These are phyloP conservation scores for Crucibulum cyathiforme DNA, from an alignment of 1,284 basidiomycete genomes.

Conservation along the genomic window DNA sequence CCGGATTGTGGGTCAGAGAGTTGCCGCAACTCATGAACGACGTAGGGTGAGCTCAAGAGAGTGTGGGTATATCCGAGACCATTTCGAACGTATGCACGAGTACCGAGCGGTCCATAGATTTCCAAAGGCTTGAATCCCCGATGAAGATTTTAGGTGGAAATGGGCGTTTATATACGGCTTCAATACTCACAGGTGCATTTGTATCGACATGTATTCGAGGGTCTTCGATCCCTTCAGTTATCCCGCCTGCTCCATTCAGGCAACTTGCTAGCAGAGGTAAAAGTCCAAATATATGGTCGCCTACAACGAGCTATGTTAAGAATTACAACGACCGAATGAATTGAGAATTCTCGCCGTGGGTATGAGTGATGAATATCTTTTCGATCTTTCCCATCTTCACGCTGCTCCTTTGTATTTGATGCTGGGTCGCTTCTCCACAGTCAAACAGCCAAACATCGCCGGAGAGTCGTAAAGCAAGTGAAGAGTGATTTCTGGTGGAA, in stretches of 20 bases:
- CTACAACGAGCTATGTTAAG: slow-evolving; percentile 43
- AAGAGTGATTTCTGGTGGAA: slow-evolving; percentile 75
- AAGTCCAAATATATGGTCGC: slow-evolving; percentile 87
- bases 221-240: slow-evolving; percentile 65
- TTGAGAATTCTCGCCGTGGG: slow-evolving; percentile 68
- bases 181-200: slow-evolving; percentile 39
- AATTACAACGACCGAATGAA: not conserved
- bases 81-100: slow-evolving; percentile 81
- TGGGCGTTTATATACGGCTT: not conserved
- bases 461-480: slow-evolving; percentile 66
- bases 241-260: slow-evolving; percentile 74
- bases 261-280: slow-evolving; percentile 73
- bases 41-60: slow-evolving; percentile 73
- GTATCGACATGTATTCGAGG: slow-evolving; percentile 48
- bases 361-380: slow-evolving; percentile 92
- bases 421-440: slow-evolving; percentile 90
- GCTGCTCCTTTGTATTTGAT: slow-evolving; percentile 73
- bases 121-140: slow-evolving; percentile 61
- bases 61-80: slow-evolving; percentile 78
- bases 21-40: slow-evolving; percentile 89
- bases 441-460: slow-evolving; percentile 86
- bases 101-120: slow-evolving; percentile 89
- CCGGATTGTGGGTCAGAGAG: slow-evolving; percentile 56
- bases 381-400: slow-evolving; percentile 83
- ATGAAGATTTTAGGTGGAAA: not conserved